Evolutionary conservation across 306 rosid species (phyloP), one percentile per base, ranked within the genome.

Genomic region (Ochetophila trinervis): DNA sequence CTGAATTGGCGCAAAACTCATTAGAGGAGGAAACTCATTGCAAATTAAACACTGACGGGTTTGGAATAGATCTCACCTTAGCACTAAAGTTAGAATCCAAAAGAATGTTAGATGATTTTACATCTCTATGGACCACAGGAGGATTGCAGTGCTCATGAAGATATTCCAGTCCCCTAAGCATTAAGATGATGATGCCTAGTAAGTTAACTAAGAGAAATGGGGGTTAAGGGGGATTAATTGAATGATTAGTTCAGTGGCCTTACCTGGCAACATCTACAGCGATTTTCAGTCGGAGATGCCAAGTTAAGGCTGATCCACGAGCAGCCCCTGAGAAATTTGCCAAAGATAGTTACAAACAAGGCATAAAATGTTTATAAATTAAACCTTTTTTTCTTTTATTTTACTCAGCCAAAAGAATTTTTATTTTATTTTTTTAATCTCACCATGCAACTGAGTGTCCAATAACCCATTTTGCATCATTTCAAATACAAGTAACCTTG

Each of bases 71-170:
- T 48, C 74, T 65, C 62, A 93, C 98, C 97, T 93, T 93, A 35
- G 96, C 95, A 63, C 76, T 89, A 34, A 80, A 89, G 56, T 81
- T 71, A 55, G 89, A 93, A 86, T 89, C 95, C 66, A 93, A 79
- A 79, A 93, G 97, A 83, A 93, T 79, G 75, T 79, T 87, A 1
- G 89, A 87, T 53, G 96, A 87, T 66, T 84, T 83, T 50, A 93
- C 69, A 74, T 84, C 86, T 71, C 98, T 75, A 56, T 82, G 98
- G 74, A 93, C 89, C 79, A 86, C 78, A 8, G 88, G 89, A 51
- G 93, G 96, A 82, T 82, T 82, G 55, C 84, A 81, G 57, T 87
- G 88, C 81, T 92, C 98, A 8, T 92, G 96, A 69, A 92, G 96
- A 82, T 85, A 85, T 74, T 92, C 96, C 76, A 92, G 70, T 48